These are phyloP conservation scores for Sechiopsis laciniata DNA, from an alignment of 306 rosid species.

Conservation along the genomic window DNA sequence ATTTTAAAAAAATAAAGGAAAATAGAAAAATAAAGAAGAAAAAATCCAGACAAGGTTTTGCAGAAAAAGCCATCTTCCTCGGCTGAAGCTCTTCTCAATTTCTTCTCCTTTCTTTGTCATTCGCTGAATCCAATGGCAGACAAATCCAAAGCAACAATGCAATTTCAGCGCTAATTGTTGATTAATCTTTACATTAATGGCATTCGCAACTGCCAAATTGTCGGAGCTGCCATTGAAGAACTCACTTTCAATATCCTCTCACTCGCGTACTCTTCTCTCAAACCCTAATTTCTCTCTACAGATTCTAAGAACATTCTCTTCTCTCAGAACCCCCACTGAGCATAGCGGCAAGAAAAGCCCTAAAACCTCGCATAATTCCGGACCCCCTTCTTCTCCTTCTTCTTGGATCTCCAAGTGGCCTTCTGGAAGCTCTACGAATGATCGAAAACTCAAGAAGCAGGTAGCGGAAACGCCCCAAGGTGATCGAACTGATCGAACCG, in stretches of 20 bases:
- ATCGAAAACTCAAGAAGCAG: slow-evolving; percentile 25
- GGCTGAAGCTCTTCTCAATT: not conserved
- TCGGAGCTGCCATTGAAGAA: slow-evolving; percentile 46
- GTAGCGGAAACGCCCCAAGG: slow-evolving; percentile 22
- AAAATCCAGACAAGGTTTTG: not conserved
- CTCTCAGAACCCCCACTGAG: slow-evolving; percentile 25
- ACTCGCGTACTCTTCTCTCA: slow-evolving; percentile 40
- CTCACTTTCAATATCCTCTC: slow-evolving; percentile 42
- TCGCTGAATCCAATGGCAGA: slow-evolving; percentile 20
- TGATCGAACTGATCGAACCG: slow-evolving; percentile 28
- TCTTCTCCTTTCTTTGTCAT: slow-evolving; percentile 19
- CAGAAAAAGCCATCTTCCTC: slow-evolving; percentile 27
- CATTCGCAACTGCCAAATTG: slow-evolving; percentile 36
- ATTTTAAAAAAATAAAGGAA: too few relatives aligned
- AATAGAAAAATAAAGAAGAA: too few relatives aligned
- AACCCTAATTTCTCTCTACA: slow-evolving; percentile 44
- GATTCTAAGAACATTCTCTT: slow-evolving; percentile 35
- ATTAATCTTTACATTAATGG: slow-evolving; percentile 31
- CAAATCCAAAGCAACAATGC: not conserved
- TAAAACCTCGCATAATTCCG: slow-evolving; percentile 36
- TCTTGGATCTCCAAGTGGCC: slow-evolving; percentile 66
- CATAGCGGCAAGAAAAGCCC: slow-evolving; percentile 20
- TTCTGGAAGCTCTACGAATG: slow-evolving; percentile 28
- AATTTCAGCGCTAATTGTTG: not conserved
- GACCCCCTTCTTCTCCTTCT: slow-evolving; percentile 39